Conservation (phyloP, 2,329 filamentous ascomycete species). For the Colletotrichum neosansevieriae region DNA sequence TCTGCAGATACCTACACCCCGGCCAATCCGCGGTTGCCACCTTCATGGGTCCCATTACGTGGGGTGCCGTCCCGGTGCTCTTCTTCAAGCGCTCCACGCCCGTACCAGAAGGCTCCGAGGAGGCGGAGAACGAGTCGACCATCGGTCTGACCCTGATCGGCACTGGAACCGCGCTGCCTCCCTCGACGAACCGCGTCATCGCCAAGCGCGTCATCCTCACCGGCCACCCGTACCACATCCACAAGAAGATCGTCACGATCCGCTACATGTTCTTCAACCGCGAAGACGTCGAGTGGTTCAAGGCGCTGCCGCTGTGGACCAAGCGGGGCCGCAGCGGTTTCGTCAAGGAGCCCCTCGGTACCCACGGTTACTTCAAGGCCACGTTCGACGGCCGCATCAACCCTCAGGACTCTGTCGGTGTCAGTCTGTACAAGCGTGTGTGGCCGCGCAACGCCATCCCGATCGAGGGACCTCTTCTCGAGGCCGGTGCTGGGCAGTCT, state of each 20-base stretch:
- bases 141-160: slow-evolving; percentile 78
- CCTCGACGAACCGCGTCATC: slow-evolving; percentile 81
- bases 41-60: slow-evolving; percentile 90
- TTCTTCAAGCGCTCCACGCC: slow-evolving; percentile 79
- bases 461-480: slow-evolving; percentile 58
- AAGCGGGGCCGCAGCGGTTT: slow-evolving; percentile 88
- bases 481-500: slow-evolving; percentile 43
- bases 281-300: slow-evolving; percentile 97
- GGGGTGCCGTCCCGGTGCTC: slow-evolving; percentile 90
- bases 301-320: slow-evolving; percentile 95
- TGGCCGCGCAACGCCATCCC: slow-evolving; percentile 78
- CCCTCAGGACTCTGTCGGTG: slow-evolving; percentile 91
- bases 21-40: slow-evolving; percentile 90
- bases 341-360: slow-evolving; percentile 94
- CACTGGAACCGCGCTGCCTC: slow-evolving; percentile 87
- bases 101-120: slow-evolving; percentile 52
- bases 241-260: slow-evolving; percentile 96
- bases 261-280: slow-evolving; percentile 99
- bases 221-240: slow-evolving; percentile 97
- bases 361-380: slow-evolving; percentile 99
- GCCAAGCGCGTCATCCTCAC: slow-evolving; percentile 95
- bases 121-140: slow-evolving; percentile 55
- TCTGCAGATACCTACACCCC: slow-evolving; percentile 90
- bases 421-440: slow-evolving; percentile 88
- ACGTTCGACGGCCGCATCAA: slow-evolving; percentile 97